Conservation (phyloP, 352 stramenopile genomes). For the Blastocystis hominis region DNA sequence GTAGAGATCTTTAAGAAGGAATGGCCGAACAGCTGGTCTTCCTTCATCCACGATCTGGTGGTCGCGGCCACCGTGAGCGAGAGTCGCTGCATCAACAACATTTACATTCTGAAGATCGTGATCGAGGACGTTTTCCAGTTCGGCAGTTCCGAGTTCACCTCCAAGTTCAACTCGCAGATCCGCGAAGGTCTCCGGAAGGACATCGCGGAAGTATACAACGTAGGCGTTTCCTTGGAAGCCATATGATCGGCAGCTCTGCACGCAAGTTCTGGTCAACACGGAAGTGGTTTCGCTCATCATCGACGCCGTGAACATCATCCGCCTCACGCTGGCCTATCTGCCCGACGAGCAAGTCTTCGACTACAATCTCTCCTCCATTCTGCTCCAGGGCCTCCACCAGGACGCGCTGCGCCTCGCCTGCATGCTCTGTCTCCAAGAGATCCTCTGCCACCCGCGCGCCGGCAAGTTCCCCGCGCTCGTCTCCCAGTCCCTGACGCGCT, state of each 20-base stretch:
- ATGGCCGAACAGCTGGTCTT: slow-evolving; percentile 98
- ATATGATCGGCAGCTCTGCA: slow-evolving; percentile 11
- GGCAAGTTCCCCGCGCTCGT: slow-evolving; percentile 84
- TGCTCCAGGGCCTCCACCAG: slow-evolving; percentile 88
- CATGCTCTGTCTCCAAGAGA: slow-evolving; percentile 93
- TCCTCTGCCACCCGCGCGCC: slow-evolving; percentile 72
- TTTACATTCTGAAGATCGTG: slow-evolving; percentile 96
- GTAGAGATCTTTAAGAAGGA: slow-evolving; percentile 97
- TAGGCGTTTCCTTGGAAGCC: slow-evolving; percentile 44
- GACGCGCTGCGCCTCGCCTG: slow-evolving; percentile 86
- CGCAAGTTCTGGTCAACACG: slow-evolving; percentile 50
- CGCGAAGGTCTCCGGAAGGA: slow-evolving; percentile 94
- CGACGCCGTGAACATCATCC: slow-evolving; percentile 46
- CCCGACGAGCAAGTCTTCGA: slow-evolving; percentile 21
- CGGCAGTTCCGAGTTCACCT: slow-evolving; percentile 87
- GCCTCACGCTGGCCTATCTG: slow-evolving; percentile 40
- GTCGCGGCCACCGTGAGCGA: slow-evolving; percentile 83
- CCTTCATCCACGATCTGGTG: slow-evolving; percentile 91
- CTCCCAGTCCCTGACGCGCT: slow-evolving; percentile 82
- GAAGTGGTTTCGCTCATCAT: slow-evolving; percentile 42
- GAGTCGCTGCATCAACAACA: slow-evolving; percentile 98
- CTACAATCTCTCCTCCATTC: slow-evolving; percentile 86
- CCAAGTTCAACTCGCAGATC: slow-evolving; percentile 88
- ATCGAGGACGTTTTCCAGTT: slow-evolving; percentile 99
- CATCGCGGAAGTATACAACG: slow-evolving; percentile 90